A percentile compares a stretch with the other conserved stretches of the same genome.
Evolutionary conservation across 345 rosid genomes (phyloP).

Genomic region (Salix brachista): DNA sequence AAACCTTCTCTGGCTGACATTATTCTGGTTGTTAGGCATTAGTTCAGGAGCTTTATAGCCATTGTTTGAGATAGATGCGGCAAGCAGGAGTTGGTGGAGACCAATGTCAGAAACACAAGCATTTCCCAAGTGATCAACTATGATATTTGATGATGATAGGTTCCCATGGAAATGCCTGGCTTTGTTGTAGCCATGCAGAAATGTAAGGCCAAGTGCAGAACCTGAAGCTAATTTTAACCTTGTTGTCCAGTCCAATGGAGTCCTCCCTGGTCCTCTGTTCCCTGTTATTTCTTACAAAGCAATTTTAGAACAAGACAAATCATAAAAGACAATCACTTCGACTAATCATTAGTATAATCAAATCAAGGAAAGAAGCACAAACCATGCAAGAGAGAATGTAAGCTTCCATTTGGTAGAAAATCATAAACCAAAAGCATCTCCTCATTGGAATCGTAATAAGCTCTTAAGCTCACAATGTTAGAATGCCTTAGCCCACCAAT

Average conservation of each 20-base stretch:
- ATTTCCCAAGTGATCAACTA: conserved; percentile 26
- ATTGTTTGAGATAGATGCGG: conserved; percentile 11
- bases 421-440: conserved; percentile 44
- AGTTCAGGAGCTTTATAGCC: conserved; percentile 37
- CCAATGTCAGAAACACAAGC: conserved; percentile 37
- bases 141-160: conserved; percentile 36
- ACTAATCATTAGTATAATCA: neutral
- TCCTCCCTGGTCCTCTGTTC: conserved; percentile 44
- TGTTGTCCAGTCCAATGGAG: conserved; percentile 31
- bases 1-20: conserved; percentile 10
- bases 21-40: conserved; percentile 2
- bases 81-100: conserved; percentile 28
- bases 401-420: conserved; percentile 35
- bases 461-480: conserved; percentile 39
- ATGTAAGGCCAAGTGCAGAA: conserved; percentile 38
- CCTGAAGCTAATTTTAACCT: conserved; percentile 41
- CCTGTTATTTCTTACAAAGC: conserved; percentile 8
- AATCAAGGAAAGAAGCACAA: neutral
- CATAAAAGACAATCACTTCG: neutral
- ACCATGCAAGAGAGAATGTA: conserved; percentile 42
- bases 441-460: conserved; percentile 29
- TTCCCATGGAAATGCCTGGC: conserved; percentile 39
- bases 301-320: neutral
- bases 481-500: conserved; percentile 38
- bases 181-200: conserved; percentile 30